Conservation (phyloP, 805 yeast species). For the Spathaspora boniae region DNA sequence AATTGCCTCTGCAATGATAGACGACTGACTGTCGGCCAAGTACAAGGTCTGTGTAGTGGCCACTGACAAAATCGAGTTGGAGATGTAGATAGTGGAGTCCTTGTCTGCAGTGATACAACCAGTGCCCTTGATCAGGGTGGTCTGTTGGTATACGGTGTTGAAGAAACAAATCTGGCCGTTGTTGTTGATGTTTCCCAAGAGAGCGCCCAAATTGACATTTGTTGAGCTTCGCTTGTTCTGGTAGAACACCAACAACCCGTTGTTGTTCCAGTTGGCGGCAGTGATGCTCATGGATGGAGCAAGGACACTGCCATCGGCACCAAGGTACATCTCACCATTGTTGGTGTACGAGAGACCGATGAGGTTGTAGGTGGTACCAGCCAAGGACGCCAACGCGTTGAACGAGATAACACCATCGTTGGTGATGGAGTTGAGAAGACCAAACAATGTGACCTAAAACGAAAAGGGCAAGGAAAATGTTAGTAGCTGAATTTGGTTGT, state of each 20-base stretch:
- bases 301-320: slow-evolving; percentile 18
- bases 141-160: slow-evolving; percentile 18
- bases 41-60: slow-evolving; percentile 14
- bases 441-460: slow-evolving; percentile 15
- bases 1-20: slow-evolving; percentile 13
- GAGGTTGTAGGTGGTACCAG: slow-evolving; percentile 18
- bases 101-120: slow-evolving; percentile 23
- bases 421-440: slow-evolving; percentile 11
- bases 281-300: no score
- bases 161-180: slow-evolving; percentile 26
- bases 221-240: slow-evolving; percentile 10
- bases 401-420: slow-evolving; percentile 22
- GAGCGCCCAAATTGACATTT: slow-evolving; percentile 14
- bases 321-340: slow-evolving; percentile 23
- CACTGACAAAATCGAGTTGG: slow-evolving; percentile 12
- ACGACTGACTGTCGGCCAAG: slow-evolving; percentile 15
- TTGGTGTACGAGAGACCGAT: slow-evolving; percentile 17
- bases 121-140: slow-evolving; percentile 16
- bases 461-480: no score
- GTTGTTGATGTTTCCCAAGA: slow-evolving; percentile 16
- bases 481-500: no score
- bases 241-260: slow-evolving; percentile 16
- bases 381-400: slow-evolving; percentile 16
- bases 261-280: slow-evolving; percentile 14
- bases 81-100: slow-evolving; percentile 11